phyloP scores from a whole-genome alignment of 2,329 filamentous ascomycete genomes.

The Sphaceloma murrayae region DNA sequence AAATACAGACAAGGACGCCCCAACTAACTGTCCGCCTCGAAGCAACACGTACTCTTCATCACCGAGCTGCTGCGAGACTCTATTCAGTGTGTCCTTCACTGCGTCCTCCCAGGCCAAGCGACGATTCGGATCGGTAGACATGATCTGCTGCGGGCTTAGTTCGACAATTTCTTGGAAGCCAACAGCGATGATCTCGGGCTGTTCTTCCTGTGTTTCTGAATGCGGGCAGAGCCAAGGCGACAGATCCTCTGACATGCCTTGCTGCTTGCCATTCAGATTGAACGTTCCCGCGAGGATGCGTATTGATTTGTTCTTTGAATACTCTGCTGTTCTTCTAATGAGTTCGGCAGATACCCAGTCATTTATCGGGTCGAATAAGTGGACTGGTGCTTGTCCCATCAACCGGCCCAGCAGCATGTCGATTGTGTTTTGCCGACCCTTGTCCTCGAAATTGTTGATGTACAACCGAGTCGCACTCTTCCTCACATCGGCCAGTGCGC shows the following conservation, averaged over 20 bases:
- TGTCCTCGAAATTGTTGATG: slow-evolving; percentile 96
- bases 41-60: slow-evolving; percentile 79
- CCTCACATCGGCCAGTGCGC: slow-evolving; percentile 85
- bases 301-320: slow-evolving; percentile 62
- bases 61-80: slow-evolving; percentile 52
- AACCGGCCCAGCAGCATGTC: slow-evolving; percentile 85
- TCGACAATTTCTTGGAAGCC: slow-evolving; percentile 99
- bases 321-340: slow-evolving; percentile 55
- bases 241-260: slow-evolving; percentile 69
- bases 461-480: slow-evolving; percentile 92
- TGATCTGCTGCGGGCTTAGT: slow-evolving; percentile 93
- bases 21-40: slow-evolving; percentile 86
- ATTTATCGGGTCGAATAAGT: slow-evolving; percentile 88
- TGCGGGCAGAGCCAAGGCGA: slow-evolving; percentile 75
- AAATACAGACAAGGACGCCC: slow-evolving; percentile 85
- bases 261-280: slow-evolving; percentile 82
- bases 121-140: slow-evolving; percentile 88
- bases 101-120: slow-evolving; percentile 79
- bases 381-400: slow-evolving; percentile 72
- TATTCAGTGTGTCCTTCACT: slow-evolving; percentile 68
- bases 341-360: slow-evolving; percentile 78
- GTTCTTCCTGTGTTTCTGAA: slow-evolving; percentile 44
- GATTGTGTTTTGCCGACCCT: slow-evolving; percentile 84
- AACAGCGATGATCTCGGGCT: slow-evolving; percentile 78
- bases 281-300: slow-evolving; percentile 82